Conservation (phyloP, 805 yeast species). For the Zygotorulaspora danielsina region DNA sequence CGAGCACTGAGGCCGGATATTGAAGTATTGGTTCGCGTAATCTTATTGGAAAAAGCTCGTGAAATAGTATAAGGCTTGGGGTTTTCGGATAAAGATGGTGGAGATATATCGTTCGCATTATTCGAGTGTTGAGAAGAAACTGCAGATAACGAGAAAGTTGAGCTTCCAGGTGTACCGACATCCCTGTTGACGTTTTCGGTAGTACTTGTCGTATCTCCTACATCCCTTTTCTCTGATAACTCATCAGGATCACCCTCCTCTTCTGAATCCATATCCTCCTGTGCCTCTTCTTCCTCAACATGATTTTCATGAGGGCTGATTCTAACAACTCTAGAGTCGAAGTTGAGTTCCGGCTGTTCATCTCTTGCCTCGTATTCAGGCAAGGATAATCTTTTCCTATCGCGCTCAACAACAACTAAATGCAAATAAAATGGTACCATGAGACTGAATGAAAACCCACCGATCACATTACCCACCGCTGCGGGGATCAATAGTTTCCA, state of each 20-base stretch:
- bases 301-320: slow-evolving; percentile 27
- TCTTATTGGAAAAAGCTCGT: background rate
- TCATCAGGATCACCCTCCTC: slow-evolving; percentile 13
- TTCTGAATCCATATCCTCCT: slow-evolving; percentile 3
- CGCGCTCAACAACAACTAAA: slow-evolving; percentile 65
- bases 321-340: slow-evolving; percentile 75
- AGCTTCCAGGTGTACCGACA: background rate
- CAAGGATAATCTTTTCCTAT: slow-evolving; percentile 54
- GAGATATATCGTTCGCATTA: background rate
- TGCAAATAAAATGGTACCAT: slow-evolving; percentile 71
- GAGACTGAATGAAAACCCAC: slow-evolving; percentile 67
- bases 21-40: slow-evolving; percentile 3
- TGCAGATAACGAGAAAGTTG: background rate
- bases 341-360: slow-evolving; percentile 73
- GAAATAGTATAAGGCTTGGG: slow-evolving; percentile 1
- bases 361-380: slow-evolving; percentile 70
- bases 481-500: slow-evolving; percentile 75
- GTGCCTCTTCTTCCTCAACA: slow-evolving; percentile 8
- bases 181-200: slow-evolving; percentile 1
- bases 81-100: background rate
- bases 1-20: slow-evolving; percentile 7
- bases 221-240: slow-evolving; percentile 10
- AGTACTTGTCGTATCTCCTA: slow-evolving; percentile 4
- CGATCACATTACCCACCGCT: slow-evolving; percentile 69
- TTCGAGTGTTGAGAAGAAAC: background rate